Evolutionary conservation across 2,329 filamentous ascomycete species (phyloP).

Genomic region (Microdochium bolleyi): DNA sequence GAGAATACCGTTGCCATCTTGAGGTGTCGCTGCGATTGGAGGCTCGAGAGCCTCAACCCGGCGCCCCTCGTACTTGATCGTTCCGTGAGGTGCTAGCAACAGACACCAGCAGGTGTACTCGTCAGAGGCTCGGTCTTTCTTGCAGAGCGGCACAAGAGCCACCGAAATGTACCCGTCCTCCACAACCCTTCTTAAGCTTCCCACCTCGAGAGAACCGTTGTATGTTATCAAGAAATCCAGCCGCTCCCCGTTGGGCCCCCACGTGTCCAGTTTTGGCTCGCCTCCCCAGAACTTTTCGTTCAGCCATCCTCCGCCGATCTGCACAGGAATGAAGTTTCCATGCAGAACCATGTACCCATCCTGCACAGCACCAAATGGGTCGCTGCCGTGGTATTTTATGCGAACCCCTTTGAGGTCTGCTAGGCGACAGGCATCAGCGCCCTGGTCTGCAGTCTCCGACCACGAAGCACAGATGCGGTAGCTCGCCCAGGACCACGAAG

Average conservation of each 20-base stretch:
- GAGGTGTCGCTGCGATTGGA: not conserved
- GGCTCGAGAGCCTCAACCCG: not conserved
- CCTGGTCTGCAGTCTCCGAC: not conserved
- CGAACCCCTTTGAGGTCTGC: not conserved
- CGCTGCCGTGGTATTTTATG: not conserved
- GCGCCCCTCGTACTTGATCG: not conserved
- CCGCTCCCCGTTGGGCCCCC: not conserved
- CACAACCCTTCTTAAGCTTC: not conserved
- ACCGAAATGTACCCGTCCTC: not conserved
- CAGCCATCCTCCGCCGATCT: not conserved
- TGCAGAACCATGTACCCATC: not conserved
- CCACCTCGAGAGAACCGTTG: not conserved
- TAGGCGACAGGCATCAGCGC: not conserved
- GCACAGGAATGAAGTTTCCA: not conserved
- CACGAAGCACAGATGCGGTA: not conserved
- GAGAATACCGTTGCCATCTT: not conserved
- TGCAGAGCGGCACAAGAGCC: not conserved
- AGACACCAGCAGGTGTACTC: not conserved
- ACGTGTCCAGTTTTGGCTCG: not conserved
- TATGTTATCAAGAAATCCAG: not conserved
- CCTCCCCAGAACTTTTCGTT: not conserved
- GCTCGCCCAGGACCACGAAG: constrained; percentile 20
- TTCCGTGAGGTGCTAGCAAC: not conserved
- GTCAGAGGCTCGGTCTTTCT: not conserved
- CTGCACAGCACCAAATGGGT: not conserved